These are phyloP conservation scores for Cyberlindnera xishuangbannaensis DNA, from an alignment of 805 yeast species.

Conservation along the genomic window DNA sequence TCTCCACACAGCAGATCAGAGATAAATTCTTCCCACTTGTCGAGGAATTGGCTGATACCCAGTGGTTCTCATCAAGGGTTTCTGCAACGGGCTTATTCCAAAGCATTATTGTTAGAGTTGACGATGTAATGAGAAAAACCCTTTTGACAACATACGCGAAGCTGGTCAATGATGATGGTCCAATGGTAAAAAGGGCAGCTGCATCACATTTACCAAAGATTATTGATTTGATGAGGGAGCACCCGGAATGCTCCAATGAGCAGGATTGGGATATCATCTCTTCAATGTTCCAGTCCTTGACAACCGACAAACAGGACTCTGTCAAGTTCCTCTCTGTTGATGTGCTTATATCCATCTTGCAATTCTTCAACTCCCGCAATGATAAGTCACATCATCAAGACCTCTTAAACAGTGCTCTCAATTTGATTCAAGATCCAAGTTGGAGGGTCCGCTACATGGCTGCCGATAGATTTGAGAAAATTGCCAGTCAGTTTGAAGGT, in stretches of 20 bases:
- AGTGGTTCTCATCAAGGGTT: conserved; percentile 91
- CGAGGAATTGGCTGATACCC: conserved; percentile 73
- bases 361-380: conserved; percentile 52
- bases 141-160: conserved; percentile 63
- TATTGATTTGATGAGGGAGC: conserved; percentile 51
- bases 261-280: conserved; percentile 73
- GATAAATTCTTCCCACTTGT: conserved; percentile 70
- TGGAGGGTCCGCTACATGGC: conserved; percentile 99
- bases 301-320: conserved; percentile 87
- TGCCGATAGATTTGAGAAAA: conserved; percentile 81
- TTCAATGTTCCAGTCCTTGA: conserved; percentile 74
- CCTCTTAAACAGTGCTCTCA: conserved; percentile 57
- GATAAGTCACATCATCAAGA: conserved; percentile 58
- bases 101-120: conserved; percentile 56
- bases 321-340: conserved; percentile 89
- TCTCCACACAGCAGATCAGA: conserved; percentile 58
- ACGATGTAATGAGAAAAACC: conserved; percentile 48
- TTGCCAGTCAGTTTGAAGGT: conserved; percentile 60
- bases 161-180: conserved; percentile 84
- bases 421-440: conserved; percentile 78
- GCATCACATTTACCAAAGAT: conserved; percentile 77
- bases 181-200: conserved; percentile 96
- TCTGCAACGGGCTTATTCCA: conserved; percentile 88
- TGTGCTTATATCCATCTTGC: conserved; percentile 75
- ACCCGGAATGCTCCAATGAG: conserved; percentile 40